Base-by-base conservation (phyloP, 2,329 filamentous ascomycete genomes). In the Alternaria conjuncta region DNA sequence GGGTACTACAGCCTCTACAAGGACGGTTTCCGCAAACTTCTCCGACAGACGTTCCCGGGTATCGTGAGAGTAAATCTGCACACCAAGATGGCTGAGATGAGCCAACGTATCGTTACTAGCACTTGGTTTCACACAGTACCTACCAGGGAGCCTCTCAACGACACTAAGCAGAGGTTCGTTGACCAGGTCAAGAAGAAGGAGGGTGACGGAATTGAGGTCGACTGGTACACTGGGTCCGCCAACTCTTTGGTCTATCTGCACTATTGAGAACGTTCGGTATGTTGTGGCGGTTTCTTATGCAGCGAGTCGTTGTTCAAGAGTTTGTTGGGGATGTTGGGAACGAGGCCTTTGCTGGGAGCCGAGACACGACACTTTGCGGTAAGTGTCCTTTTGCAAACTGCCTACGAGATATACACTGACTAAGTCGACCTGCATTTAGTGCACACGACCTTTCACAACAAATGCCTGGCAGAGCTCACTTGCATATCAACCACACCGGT, bases 1-100 rank as follows among this genome's bases (percentile, higher is more conserved):
- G 54, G 44, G 0, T 71, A 71, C 26, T 57, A 57, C 15, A 20
- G 57, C 0, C 20, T 64, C 0, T 70, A 71, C 20, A n/a, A 30
- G 7, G 18, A 20, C 9, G 64, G 59, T 4, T 45, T 55, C 15
- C 64, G 67, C n/a, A 66, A 53, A 18, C 13, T 2, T 0, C 62
- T 70, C 20, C 43, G 55, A 11, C 11, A 51, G 5, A 66, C 63
- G 8, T 69, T 70, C 20, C 67, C 69, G 2, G 57, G 57, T 10
- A 60, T 69, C 32, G 36, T 18, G 21, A 63, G 56, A 6, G 46
- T 71, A 18, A 56, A 65, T 2, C 23, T 70, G 3, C 61, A 66
- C 6, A 56, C 53, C 6, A 13, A 53, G 11, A 56, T 57, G 23
- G 44, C 61, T 5, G n/a, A 56, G 1, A 55, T 60, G 30, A 41